Conservation (phyloP, 305 asterid species). For the Salvia sclarea region DNA sequence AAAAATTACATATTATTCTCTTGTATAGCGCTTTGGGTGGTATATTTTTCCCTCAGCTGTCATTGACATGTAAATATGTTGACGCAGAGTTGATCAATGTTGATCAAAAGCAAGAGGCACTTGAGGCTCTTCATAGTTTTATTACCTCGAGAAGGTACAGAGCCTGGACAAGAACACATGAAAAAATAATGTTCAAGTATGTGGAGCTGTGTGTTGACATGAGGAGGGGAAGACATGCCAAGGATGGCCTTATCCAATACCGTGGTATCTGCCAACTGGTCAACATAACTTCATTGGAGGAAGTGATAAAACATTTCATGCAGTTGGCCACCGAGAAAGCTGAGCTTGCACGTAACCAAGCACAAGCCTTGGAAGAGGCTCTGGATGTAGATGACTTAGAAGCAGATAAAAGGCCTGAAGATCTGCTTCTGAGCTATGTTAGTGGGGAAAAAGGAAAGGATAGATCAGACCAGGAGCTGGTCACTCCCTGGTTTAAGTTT, state of each 20-base stretch:
- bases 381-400: constrained; percentile 91
- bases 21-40: neutral
- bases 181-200: constrained; percentile 86
- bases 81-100: constrained; percentile 91
- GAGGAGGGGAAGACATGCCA: constrained; percentile 97
- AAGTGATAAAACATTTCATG: constrained; percentile 97
- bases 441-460: constrained; percentile 99
- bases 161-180: constrained; percentile 95
- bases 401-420: constrained; percentile 97
- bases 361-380: constrained; percentile 90
- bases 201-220: constrained; percentile 95
- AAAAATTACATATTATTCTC: neutral
- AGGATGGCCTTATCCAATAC: constrained; percentile 95
- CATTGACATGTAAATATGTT: constrained; percentile 20
- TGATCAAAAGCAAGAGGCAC: constrained; percentile 96
- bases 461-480: constrained; percentile 93
- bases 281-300: constrained; percentile 85
- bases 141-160: constrained; percentile 92
- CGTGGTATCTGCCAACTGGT: constrained; percentile 98
- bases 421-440: constrained; percentile 93
- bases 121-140: constrained; percentile 88
- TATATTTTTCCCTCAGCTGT: neutral
- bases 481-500: constrained; percentile 99
- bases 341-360: constrained; percentile 83
- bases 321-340: constrained; percentile 93